These are phyloP conservation scores for Lachnellula subtilissima DNA, from an alignment of 2,329 filamentous ascomycete species.

Conservation along the genomic window DNA sequence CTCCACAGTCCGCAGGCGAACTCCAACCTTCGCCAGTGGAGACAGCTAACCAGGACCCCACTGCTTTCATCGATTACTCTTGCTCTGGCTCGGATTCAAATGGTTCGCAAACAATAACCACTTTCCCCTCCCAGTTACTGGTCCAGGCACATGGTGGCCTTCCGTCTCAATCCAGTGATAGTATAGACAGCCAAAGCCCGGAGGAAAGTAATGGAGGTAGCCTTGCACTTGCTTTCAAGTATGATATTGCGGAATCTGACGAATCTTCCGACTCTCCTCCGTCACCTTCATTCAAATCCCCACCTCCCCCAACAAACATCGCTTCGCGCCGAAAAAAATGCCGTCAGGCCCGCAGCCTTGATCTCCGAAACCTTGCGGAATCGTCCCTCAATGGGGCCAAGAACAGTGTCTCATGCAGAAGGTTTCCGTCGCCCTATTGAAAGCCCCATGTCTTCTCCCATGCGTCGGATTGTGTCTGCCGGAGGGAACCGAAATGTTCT, in stretches of 20 bases:
- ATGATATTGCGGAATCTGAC: conserved; percentile 18
- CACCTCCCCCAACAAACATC: conserved; percentile 29
- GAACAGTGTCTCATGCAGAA: conserved; percentile 30
- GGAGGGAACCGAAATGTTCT: conserved; percentile 28
- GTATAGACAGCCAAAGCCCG: conserved; percentile 17
- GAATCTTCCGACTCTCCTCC: conserved; percentile 21
- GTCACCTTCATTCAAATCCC: conserved; percentile 25
- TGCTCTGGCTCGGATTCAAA: conserved; percentile 5
- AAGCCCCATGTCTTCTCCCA: conserved; percentile 29
- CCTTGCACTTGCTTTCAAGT: conserved; percentile 17
- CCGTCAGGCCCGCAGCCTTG: conserved; percentile 28
- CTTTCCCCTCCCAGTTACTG: conserved; percentile 24
- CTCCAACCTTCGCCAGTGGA: conserved; percentile 13
- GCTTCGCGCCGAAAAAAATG: conserved; percentile 30
- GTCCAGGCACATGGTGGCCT: conserved; percentile 10
- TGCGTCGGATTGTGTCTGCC: conserved; percentile 31
- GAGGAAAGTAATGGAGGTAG: conserved; percentile 17
- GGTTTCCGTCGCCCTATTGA: conserved; percentile 24
- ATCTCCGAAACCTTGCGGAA: conserved; percentile 21
- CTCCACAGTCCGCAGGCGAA: conserved; percentile 15
- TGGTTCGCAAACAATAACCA: conserved; percentile 11
- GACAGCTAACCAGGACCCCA: conserved; percentile 16
- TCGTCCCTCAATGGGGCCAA: conserved; percentile 26
- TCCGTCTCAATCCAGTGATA: conserved; percentile 9
- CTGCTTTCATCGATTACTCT: conserved; percentile 18